phyloP scores from a whole-genome alignment of 2,329 filamentous ascomycete species.

The Cladosporium sp. region DNA sequence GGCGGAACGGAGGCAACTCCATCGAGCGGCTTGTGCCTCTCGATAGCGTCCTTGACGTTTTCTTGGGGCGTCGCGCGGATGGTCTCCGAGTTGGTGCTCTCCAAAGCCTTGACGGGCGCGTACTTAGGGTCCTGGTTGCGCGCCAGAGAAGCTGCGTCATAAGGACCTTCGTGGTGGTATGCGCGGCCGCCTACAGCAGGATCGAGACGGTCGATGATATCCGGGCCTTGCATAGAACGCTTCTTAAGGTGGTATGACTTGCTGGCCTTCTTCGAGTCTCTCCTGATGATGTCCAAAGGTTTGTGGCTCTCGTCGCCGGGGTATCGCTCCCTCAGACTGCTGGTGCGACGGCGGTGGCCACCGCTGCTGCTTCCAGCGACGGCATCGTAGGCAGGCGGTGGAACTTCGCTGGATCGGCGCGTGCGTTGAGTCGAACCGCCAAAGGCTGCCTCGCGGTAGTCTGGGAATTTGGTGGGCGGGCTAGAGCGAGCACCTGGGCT shows the following conservation, averaged over 20 bases:
- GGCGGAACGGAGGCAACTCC: constrained; percentile 74
- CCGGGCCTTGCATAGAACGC: constrained; percentile 61
- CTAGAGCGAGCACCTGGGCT: constrained; percentile 2
- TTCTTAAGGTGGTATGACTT: constrained; percentile 62
- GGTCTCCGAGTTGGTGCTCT: constrained; percentile 67
- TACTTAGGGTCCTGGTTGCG: constrained; percentile 59
- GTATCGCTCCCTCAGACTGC: constrained; percentile 55
- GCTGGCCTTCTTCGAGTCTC: constrained; percentile 61
- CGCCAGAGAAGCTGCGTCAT: constrained; percentile 72
- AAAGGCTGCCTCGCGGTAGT: constrained; percentile 37
- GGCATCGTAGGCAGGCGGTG: constrained; percentile 24
- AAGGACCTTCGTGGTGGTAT: constrained; percentile 90
- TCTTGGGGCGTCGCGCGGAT: constrained; percentile 75
- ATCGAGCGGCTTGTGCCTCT: constrained; percentile 71
- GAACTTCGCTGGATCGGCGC: constrained; percentile 15
- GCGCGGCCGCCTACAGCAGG: constrained; percentile 54
- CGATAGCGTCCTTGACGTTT: constrained; percentile 68
- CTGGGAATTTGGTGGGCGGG: constrained; percentile 37
- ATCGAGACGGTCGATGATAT: constrained; percentile 78
- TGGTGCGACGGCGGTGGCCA: constrained; percentile 38
- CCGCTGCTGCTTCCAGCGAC: constrained; percentile 19
- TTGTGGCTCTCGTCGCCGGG: constrained; percentile 61
- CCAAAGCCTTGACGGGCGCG: constrained; percentile 73
- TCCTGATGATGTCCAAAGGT: constrained; percentile 62
- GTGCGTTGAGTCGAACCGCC: constrained; percentile 14